Evolutionary conservation across 129 eudicot genomes (phyloP).

Genomic region (Cynara cardunculus): DNA sequence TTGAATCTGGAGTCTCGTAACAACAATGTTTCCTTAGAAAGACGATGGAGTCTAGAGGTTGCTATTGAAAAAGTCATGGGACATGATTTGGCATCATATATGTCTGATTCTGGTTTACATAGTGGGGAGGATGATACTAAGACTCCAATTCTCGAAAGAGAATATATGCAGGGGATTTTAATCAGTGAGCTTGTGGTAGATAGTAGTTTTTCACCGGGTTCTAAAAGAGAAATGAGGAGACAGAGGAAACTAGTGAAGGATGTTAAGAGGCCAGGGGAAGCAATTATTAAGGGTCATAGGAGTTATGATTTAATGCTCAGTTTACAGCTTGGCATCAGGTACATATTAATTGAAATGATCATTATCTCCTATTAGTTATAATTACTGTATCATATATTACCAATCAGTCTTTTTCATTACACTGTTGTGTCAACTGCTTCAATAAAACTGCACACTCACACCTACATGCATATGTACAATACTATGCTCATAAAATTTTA

Average conservation of each 20-base stretch:
- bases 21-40: conserved; percentile 61
- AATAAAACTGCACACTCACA: neutral
- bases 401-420: neutral
- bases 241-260: conserved; percentile 73
- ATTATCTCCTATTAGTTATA: neutral
- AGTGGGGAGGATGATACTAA: conserved; percentile 38
- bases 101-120: conserved; percentile 42
- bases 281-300: conserved; percentile 84
- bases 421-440: neutral
- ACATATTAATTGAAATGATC: neutral
- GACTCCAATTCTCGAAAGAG: conserved; percentile 80
- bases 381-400: neutral
- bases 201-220: conserved; percentile 45
- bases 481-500: neutral
- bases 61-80: conserved; percentile 83
- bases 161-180: conserved; percentile 96
- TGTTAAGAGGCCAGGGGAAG: conserved; percentile 76
- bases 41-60: conserved; percentile 94
- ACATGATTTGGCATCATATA: conserved; percentile 40
- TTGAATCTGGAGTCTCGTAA: conserved; percentile 44
- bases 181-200: conserved; percentile 79
- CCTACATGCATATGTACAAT: neutral
- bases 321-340: conserved; percentile 98
- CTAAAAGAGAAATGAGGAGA: conserved; percentile 60
- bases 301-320: conserved; percentile 97